Base-by-base conservation (phyloP, 371 early-diverging fungal species). In the Mucor mucedo region DNA sequence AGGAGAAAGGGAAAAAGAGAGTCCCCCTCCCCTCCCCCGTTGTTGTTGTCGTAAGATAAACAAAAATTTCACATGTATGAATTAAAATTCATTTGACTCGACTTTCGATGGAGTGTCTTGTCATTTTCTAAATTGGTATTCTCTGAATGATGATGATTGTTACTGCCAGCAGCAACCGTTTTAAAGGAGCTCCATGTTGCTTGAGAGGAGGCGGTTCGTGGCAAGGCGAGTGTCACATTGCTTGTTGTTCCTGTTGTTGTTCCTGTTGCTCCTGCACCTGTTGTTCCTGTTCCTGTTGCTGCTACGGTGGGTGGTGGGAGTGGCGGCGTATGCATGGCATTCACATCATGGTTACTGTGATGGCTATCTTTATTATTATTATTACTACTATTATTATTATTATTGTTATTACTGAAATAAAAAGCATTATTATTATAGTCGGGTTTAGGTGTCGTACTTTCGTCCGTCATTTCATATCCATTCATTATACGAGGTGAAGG, bases 161-260 rank as follows among this genome's bases (percentile, higher is more conserved):
- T 50, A 30, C 50, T 50, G 50, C 50, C 50, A 50, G 50, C 50
- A 50, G 50, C 9, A 50, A 32, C 50, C 8, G 9, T 13, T 50
- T 28, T 50, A 50, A 6, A 28, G 28, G 11, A 32, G 8, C 11
- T 21, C 27, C n/a, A 47, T 8, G 30, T 6, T 11, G 30, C 10
- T 13, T 32, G 32, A 11, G 29, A 30, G 9, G 29, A 30, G 7
- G n/a, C n/a, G n/a, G n/a, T n/a, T n/a, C n/a, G n/a, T n/a, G n/a
- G n/a, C n/a, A n/a, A n/a, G n/a, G n/a, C n/a, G n/a, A n/a, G n/a
- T n/a, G n/a, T n/a, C n/a, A n/a, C n/a, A n/a, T n/a, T n/a, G n/a
- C n/a, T n/a, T n/a, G n/a, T n/a, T n/a, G n/a, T n/a, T n/a, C n/a
- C n/a, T n/a, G n/a, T n/a, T n/a, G n/a, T n/a, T n/a, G n/a, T n/a